phyloP scores from a whole-genome alignment of 2,329 filamentous ascomycete genomes.

The Lecanicillium sp. region DNA sequence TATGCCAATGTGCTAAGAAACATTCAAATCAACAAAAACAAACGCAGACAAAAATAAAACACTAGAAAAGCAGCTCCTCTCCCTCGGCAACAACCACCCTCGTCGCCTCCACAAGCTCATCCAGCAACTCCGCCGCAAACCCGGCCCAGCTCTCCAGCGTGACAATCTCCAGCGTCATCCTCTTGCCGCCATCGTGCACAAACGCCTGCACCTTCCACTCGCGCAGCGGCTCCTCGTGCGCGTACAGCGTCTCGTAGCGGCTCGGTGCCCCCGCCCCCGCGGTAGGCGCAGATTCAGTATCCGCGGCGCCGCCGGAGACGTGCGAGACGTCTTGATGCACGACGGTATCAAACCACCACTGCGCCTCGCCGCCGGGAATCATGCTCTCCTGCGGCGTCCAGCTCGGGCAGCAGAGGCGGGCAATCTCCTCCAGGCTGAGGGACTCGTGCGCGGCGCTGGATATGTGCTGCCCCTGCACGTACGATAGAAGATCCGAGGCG shows the following conservation, averaged over 20 bases:
- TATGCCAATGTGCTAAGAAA: too few relatives aligned
- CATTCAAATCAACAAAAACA: not conserved
- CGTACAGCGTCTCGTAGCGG: constrained; percentile 45
- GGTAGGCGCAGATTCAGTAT: constrained; percentile 32
- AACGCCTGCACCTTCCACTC: constrained; percentile 58
- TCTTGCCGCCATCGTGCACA: constrained; percentile 34
- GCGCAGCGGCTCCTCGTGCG: constrained; percentile 46
- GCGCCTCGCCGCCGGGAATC: constrained; percentile 15
- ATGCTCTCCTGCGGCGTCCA: constrained; percentile 23
- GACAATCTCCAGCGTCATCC: constrained; percentile 49
- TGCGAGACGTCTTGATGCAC: constrained; percentile 55
- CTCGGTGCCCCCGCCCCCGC: not conserved
- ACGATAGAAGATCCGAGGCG: constrained; percentile 41
- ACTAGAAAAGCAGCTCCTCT: constrained; percentile 16
- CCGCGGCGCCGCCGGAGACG: constrained; percentile 45
- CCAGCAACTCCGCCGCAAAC: constrained; percentile 42
- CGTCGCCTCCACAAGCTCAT: constrained; percentile 37
- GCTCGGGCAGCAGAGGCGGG: constrained; percentile 32
- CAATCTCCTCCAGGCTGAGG: constrained; percentile 47
- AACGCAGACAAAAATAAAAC: not conserved
- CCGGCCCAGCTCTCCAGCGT: constrained; percentile 48
- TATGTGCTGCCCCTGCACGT: constrained; percentile 50
- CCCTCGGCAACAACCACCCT: constrained; percentile 28
- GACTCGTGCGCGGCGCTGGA: constrained; percentile 47
- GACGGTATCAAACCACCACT: constrained; percentile 44